phyloP scores from a whole-genome alignment of 83 land plant species.

The Thuja plicata region DNA sequence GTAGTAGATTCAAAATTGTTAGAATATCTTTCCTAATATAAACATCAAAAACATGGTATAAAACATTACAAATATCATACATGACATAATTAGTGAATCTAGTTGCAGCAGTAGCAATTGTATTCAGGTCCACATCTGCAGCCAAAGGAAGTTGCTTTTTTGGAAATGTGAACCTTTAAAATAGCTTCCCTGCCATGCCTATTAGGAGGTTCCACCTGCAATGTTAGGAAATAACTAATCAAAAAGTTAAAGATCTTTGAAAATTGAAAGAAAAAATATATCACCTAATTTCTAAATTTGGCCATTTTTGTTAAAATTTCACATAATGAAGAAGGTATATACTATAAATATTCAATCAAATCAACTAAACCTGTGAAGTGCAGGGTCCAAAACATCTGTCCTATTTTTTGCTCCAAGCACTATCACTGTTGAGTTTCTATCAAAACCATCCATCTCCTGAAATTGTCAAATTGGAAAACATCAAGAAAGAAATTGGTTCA shows the following conservation, averaged over 20 bases:
- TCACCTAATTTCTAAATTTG: not conserved
- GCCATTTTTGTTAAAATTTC: not conserved
- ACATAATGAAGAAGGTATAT: not conserved
- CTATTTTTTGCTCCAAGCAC: conserved; percentile 98
- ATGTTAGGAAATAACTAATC: conserved; percentile 14
- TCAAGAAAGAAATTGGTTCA: conserved; percentile 57
- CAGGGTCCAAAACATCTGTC: conserved; percentile 96
- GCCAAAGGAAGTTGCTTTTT: conserved; percentile 90
- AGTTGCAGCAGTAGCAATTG: conserved; percentile 89
- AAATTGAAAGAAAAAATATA: not conserved
- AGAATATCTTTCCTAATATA: not conserved
- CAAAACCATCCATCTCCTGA: conserved; percentile 99
- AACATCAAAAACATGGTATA: not conserved
- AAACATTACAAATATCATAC: not conserved
- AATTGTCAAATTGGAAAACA: conserved; percentile 9
- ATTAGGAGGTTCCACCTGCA: conserved; percentile 95
- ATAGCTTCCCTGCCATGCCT: conserved; percentile 87
- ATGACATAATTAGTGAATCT: conserved; percentile 80
- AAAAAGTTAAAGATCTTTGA: not conserved
- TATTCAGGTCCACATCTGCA: conserved; percentile 69
- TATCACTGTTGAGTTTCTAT: conserved; percentile 91
- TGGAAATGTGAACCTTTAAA: conserved; percentile 81
- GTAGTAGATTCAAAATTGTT: conserved; percentile 23
- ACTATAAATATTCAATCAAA: conserved; percentile 96
- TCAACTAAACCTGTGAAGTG: conserved; percentile 96